Base-by-base conservation (phyloP, 768 basidiomycete genomes). In the Lentinula guzmanii region DNA sequence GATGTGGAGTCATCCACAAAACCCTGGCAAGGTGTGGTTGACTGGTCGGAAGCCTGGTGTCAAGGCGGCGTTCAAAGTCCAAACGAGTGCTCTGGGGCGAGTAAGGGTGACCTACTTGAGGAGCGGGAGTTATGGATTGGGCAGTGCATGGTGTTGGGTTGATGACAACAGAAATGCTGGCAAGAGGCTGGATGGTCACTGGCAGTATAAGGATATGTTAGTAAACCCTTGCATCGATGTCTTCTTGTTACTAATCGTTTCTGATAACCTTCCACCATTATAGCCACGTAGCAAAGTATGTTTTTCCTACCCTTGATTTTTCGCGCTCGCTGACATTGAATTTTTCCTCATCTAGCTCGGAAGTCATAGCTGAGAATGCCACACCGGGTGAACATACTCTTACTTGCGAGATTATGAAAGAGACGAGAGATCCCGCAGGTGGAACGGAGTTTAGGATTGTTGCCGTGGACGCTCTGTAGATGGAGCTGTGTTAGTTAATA, bases 401-500 rank as follows among this genome's bases (percentile, higher is more conserved):
- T 18, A 39, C 45, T 7, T 56, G 55, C 55, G 55, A 56, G 33
- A 41, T 56, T 16, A 41, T 56, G 41, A 43, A 56, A 15, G 55
- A 56, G 13, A 56, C 55, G 11, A 56, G 39, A 43, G 55, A 56
- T 41, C 55, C 55, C 6, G 53, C 18, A 42, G 53, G 53, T n/a
- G 53, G 53, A 33, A 56, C 55, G 9, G 55, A 56, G 39, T 56
- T 56, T 35, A 56, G 55, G 41, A 56, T 56, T 42, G 41, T 45
- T 13, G 37, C 55, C 33, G 39, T 56, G 8, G 55, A 56, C 24
- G 55, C 24, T 11, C n/a, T 56, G 55, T 56, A 56, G 41, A 15
- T 28, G 6, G 6, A 39, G 0, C 5, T 39, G 37, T 39, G 13
- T 39, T 4, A 28, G 3, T 3, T 3, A 28, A 28, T 28, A 28